Evolutionary conservation across 345 rosid genomes (phyloP).

Genomic region (Aegle marmelos): DNA sequence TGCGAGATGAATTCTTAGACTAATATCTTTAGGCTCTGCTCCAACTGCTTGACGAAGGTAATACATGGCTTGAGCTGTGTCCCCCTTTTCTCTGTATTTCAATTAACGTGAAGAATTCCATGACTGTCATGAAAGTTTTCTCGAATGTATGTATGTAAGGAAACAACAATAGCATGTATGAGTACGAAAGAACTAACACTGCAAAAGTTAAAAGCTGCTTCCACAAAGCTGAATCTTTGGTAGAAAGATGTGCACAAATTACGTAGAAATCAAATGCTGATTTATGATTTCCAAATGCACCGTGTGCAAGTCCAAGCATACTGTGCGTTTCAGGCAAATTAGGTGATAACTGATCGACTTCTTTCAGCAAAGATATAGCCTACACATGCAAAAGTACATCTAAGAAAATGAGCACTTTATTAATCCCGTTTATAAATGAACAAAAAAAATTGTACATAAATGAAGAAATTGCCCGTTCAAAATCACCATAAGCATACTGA

Average conservation of each 20-base stretch:
- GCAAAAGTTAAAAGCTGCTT: conserved; percentile 62
- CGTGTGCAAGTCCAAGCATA: conserved; percentile 63
- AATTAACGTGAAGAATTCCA: not conserved
- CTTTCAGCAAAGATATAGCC: conserved; percentile 65
- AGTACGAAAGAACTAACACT: conserved; percentile 43
- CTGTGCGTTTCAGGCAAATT: conserved; percentile 64
- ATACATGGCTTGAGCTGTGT: conserved; percentile 47
- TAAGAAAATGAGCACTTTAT: not conserved
- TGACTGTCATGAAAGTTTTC: not conserved
- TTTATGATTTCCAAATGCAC: conserved; percentile 60
- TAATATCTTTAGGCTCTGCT: conserved; percentile 72
- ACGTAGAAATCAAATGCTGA: conserved; percentile 59
- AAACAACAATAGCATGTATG: not conserved
- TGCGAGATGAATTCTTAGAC: conserved; percentile 59
- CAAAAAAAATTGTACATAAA: not conserved
- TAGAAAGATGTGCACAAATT: conserved; percentile 65
- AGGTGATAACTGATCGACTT: conserved; percentile 69
- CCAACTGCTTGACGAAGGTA: conserved; percentile 79
- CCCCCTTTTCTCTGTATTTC: conserved; percentile 59
- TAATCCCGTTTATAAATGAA: not conserved
- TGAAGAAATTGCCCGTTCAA: conserved; percentile 54
- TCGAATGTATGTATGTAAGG: not conserved
- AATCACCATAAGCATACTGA: conserved; percentile 57
- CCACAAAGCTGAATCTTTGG: conserved; percentile 78
- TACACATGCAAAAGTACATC: conserved; percentile 21